Evolutionary conservation across 1,284 basidiomycete species (phyloP).

Genomic region (Vanrija sp.): DNA sequence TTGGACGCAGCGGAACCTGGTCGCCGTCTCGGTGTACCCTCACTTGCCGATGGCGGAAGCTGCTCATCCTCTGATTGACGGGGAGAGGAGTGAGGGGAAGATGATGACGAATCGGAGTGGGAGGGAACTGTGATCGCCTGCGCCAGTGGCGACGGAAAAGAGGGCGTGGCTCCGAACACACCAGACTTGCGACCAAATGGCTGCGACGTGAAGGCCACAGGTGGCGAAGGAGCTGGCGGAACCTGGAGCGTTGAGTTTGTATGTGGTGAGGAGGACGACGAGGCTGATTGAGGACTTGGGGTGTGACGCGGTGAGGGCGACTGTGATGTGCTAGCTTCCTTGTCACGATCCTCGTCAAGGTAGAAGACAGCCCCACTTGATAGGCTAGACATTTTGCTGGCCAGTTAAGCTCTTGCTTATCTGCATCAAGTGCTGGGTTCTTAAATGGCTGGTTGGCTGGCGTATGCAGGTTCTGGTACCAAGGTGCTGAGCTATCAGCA

Average conservation of each 20-base stretch:
- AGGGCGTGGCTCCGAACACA: constrained; percentile 44
- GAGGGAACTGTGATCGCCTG: constrained; percentile 42
- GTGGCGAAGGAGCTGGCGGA: constrained; percentile 10
- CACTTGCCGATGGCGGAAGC: neutral
- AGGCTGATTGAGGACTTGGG: constrained; percentile 5
- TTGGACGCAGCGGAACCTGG: neutral
- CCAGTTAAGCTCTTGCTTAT: neutral
- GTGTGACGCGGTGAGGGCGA: constrained; percentile 22
- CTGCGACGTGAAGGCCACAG: constrained; percentile 17
- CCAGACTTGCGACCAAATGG: constrained; percentile 36
- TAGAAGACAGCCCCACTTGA: constrained; percentile 30
- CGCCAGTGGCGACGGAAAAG: constrained; percentile 46
- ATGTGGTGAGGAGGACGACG: neutral
- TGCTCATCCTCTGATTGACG: constrained; percentile 28
- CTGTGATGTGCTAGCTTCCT: constrained; percentile 13
- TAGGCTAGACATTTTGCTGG: constrained; percentile 6
- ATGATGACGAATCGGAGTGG: constrained; percentile 39
- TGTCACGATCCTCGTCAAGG: constrained; percentile 41
- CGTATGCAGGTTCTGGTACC: too few relatives aligned
- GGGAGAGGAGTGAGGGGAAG: constrained; percentile 32
- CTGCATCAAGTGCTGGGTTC: neutral
- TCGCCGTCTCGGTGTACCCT: neutral
- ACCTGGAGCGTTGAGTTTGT: constrained; percentile 19
- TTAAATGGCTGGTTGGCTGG: neutral
- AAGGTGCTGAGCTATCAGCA: neutral